Base-by-base conservation (phyloP, 495 filamentous ascomycete genomes). In the Delitschia confertaspora region DNA sequence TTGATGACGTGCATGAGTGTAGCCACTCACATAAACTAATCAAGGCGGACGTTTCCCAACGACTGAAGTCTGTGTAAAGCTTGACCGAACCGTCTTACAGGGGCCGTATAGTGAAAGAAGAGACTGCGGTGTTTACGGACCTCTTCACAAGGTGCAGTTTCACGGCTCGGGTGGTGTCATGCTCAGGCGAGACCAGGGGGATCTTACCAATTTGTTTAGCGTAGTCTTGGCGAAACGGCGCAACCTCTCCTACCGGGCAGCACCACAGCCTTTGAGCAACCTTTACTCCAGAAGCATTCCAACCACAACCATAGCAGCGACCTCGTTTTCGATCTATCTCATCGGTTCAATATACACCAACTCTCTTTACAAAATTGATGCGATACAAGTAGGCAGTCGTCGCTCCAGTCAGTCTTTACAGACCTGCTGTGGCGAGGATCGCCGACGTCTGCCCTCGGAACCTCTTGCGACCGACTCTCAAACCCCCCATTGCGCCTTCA, bases 241-340 rank as follows among this genome's bases (percentile, higher is more conserved):
- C n/a, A n/a, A 49, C 39, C 46, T 49, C 46, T 13, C 38, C 10
- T 33, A 34, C 38, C 24, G 23, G n/a, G n/a, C n/a, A n/a, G n/a
- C n/a, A n/a, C n/a, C n/a, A n/a, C n/a, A 31, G 33, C 47, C 19
- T 50, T 48, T 39, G 39, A 38, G 6, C 27, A 39, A 25, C 40
- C 47, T 50, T 24, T 33, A 23, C 40, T n/a, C n/a, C n/a, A n/a
- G n/a, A n/a, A 26, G 36, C 36, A 49, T 54, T 49, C 34, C 45
- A 49, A 42, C 45, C 10, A 26, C 51, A 19, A 20, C 33, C 27
- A 30, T 30, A 17, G n/a, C n/a, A 2, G 19, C 7, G 22, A 26
- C 18, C 39, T 37, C 14, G 33, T 13, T 38, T 16, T 17, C 16
- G 4, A 38, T 25, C n/a, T 20, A 10, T 40, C 17, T 18, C 36